These are phyloP conservation scores for Alternaria alternata DNA, from an alignment of 2,329 filamentous ascomycete species.

Conservation along the genomic window DNA sequence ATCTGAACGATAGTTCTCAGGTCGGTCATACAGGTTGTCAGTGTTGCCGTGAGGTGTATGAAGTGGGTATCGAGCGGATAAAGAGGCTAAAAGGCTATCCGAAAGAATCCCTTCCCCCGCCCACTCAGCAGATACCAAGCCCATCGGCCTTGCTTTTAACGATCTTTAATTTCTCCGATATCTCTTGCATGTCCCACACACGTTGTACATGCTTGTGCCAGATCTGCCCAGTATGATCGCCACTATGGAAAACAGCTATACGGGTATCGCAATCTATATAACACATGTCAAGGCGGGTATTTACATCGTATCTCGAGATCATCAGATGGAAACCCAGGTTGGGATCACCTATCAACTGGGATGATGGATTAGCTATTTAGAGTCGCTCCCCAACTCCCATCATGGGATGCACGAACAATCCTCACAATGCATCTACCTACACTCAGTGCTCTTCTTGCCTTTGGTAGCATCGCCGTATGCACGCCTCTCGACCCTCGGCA, in stretches of 20 bases:
- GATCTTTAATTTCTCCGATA: constrained; percentile 23
- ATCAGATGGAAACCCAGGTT: neutral
- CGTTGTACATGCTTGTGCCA: neutral
- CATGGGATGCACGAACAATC: neutral
- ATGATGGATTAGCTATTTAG: neutral
- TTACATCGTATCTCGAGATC: constrained; percentile 9
- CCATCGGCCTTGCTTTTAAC: constrained; percentile 11
- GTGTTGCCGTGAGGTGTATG: neutral
- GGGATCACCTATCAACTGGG: neutral
- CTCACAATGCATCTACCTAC: constrained; percentile 29
- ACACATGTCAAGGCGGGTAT: constrained; percentile 24
- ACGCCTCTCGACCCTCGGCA: constrained; percentile 26
- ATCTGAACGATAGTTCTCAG: neutral
- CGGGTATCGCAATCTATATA: constrained; percentile 14
- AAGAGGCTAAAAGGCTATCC: constrained; percentile 16
- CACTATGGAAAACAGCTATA: constrained; percentile 9
- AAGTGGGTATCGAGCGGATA: constrained; percentile 3
- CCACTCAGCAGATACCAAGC: neutral
- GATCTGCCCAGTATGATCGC: constrained; percentile 6
- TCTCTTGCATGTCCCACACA: neutral
- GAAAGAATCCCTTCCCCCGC: constrained; percentile 3
- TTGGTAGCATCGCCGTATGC: constrained; percentile 24
- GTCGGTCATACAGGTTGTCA: neutral
- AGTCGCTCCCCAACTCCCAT: neutral
- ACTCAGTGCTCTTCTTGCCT: constrained; percentile 30